phyloP scores from a whole-genome alignment of 371 early-diverging fungal species.

The Mucor piriformis region DNA sequence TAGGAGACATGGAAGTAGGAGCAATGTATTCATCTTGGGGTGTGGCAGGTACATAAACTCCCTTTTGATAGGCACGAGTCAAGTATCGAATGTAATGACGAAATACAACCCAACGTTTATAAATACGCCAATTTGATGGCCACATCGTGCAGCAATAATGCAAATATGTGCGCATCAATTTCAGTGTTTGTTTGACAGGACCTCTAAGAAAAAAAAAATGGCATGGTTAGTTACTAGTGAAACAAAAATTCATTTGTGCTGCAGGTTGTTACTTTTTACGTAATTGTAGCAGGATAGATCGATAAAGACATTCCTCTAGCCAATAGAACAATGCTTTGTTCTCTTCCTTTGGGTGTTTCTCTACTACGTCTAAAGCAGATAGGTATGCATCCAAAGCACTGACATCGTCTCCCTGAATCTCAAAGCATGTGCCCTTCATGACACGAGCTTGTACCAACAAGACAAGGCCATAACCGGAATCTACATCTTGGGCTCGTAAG shows the following conservation, averaged over 20 bases:
- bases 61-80: slow-evolving; percentile 32
- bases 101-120: slow-evolving; percentile 53
- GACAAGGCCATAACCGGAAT: slow-evolving; percentile 59
- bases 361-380: slow-evolving; percentile 47
- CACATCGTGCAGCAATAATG: slow-evolving; percentile 34
- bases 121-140: slow-evolving; percentile 47
- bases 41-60: slow-evolving; percentile 32
- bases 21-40: slow-evolving; percentile 14
- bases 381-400: slow-evolving; percentile 62
- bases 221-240: too few relatives aligned
- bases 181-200: slow-evolving; percentile 30
- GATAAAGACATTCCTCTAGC: slow-evolving; percentile 72
- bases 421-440: slow-evolving; percentile 62
- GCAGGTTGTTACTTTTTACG: slow-evolving; percentile 52
- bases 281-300: slow-evolving; percentile 58
- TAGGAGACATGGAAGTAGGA: slow-evolving; percentile 8
- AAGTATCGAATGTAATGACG: slow-evolving; percentile 45
- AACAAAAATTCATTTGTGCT: too few relatives aligned
- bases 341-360: slow-evolving; percentile 47
- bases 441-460: slow-evolving; percentile 53
- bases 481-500: slow-evolving; percentile 37
- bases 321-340: slow-evolving; percentile 62
- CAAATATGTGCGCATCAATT: slow-evolving; percentile 37
- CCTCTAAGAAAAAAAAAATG: slow-evolving; percentile 8
- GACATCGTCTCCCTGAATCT: slow-evolving; percentile 46